Conservation (phyloP, 2,329 filamentous ascomycete species). For the Ascosphaera apis region DNA sequence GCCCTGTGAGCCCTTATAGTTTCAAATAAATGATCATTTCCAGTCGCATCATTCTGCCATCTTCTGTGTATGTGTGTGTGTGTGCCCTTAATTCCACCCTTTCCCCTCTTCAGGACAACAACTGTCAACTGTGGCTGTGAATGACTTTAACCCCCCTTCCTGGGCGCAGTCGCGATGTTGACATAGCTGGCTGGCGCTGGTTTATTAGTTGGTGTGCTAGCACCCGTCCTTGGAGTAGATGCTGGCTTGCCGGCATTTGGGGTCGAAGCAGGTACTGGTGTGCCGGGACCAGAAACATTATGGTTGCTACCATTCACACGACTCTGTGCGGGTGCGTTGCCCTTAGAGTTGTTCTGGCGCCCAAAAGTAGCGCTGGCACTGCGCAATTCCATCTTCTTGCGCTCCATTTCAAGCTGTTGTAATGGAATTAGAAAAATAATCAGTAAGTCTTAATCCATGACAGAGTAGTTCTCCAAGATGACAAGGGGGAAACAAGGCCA, state of each 20-base stretch:
- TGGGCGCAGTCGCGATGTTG: not conserved
- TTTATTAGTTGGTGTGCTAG: not conserved
- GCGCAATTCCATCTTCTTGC: slow-evolving; percentile 23
- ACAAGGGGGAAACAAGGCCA: too few species aligned
- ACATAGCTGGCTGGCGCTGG: slow-evolving; percentile 2
- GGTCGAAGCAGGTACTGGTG: not conserved
- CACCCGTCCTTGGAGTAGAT: not conserved
- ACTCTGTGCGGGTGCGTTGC: not conserved
- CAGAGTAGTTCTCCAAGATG: too few species aligned
- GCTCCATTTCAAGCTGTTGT: slow-evolving; percentile 26
- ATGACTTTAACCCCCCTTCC: not conserved
- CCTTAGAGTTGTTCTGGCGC: slow-evolving; percentile 10
- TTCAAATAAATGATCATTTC: too few species aligned
- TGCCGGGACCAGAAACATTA: not conserved
- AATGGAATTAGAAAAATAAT: too few species aligned
- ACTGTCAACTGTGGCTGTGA: too few species aligned
- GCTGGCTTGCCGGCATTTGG: not conserved
- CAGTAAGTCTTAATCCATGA: too few species aligned
- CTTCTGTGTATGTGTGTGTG: too few species aligned
- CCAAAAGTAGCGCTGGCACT: slow-evolving; percentile 18
- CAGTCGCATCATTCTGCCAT: too few species aligned
- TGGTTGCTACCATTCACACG: not conserved
- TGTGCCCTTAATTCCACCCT: too few species aligned
- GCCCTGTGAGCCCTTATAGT: too few species aligned
- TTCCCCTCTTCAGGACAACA: too few species aligned